Evolutionary conservation across 345 rosid species (phyloP).

Genomic region (Microcos paniculata): DNA sequence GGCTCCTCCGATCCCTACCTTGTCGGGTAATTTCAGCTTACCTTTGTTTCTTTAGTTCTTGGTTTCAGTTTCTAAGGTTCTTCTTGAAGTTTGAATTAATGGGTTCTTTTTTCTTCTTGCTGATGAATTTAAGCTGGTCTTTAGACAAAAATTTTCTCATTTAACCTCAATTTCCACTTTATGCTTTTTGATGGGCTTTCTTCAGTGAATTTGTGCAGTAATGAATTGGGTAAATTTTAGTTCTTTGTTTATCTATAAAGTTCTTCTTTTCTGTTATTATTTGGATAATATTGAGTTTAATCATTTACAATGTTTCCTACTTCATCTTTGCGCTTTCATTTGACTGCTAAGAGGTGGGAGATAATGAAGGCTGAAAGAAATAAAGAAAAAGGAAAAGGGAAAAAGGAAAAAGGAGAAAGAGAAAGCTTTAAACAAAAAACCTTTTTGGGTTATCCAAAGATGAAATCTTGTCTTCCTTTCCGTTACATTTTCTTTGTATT

Average conservation of each 20-base stretch:
- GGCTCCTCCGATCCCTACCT: conserved; percentile 89
- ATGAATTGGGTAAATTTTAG: too few species aligned
- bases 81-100: neutral
- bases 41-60: neutral
- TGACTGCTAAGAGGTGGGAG: neutral
- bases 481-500: conserved; percentile 14
- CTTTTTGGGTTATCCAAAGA: neutral
- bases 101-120: conserved; percentile 6
- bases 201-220: too few species aligned
- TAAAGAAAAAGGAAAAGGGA: too few species aligned
- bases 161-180: neutral
- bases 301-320: neutral
- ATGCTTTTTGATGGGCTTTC: too few species aligned
- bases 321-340: neutral
- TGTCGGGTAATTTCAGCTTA: conserved; percentile 54
- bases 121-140: neutral
- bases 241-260: too few species aligned
- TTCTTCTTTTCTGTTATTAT: too few species aligned
- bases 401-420: neutral
- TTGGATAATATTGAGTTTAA: too few species aligned
- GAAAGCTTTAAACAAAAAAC: neutral
- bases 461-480: neutral
- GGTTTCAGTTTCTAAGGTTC: neutral
- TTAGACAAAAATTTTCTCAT: neutral
- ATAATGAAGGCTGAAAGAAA: too few species aligned